Evolutionary conservation across 495 filamentous ascomycete species (phyloP), one percentile per base, ranked within the genome.

Genomic region (Venustampulla echinocandica): DNA sequence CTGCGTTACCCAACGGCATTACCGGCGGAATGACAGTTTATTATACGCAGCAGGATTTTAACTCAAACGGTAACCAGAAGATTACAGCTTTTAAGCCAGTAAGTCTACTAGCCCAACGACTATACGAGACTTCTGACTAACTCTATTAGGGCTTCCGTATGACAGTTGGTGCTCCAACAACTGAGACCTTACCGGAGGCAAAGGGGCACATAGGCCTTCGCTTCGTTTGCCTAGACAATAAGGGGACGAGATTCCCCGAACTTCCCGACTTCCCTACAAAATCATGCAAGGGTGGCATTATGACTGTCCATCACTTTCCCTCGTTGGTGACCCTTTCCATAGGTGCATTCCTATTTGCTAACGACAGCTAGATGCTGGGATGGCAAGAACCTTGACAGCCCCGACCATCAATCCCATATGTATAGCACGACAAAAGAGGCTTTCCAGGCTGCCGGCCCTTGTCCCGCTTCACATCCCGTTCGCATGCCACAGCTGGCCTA

Each of bases 301-400:
- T 87, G 19, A 62, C 87, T 36, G 85, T 93, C 56, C 60, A 93
- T 44, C 80, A 85, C 75, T 94, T 94, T 66, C 87, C 87, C 2
- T 52, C 64, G 56, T 61, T 35, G 49, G 58, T 51, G 22, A 46
- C 6, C 30, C 22, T 22, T 33, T 10, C 32, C 46, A 19, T 85
- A 81, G 13, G 11, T 42, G 10, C 10, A 15, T 10, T 1, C 24
- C 10, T 25, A 22, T 23, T 18, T 32, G 24, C 27, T 18, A 27
- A 56, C 45, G 13, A 11, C 25, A 25, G 14, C 18, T 22, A 68
- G 65, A 44, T 94, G 87, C 74, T 93, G 87, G 87, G 84, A 93
- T 58, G 87, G 87, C 27, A 73, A 80, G 49, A 74, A 87, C 9
- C 67, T 80, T 25, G 72, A 77, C 40, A 71, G 64, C 36, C 59